Conservation (phyloP, 1,139 yeast species). For the Geotrichum candidum region DNA sequence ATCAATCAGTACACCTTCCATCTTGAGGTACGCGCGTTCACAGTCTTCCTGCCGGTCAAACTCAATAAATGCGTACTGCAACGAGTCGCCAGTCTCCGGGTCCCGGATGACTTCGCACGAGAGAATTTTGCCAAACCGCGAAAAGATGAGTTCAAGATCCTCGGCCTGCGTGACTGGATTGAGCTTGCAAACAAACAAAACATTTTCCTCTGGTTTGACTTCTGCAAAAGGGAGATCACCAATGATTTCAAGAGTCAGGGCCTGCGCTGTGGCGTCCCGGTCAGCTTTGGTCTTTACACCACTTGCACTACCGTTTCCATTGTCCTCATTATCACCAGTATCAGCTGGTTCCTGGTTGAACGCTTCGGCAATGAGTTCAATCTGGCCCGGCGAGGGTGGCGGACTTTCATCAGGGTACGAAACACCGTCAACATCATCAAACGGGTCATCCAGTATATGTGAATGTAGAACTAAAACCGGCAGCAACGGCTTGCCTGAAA, state of each 20-base stretch:
- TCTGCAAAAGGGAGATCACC: slow-evolving; percentile 61
- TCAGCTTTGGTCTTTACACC: slow-evolving; percentile 21
- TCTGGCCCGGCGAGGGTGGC: slow-evolving; percentile 37
- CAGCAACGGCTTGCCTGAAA: slow-evolving; percentile 38
- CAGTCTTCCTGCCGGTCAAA: slow-evolving; percentile 45
- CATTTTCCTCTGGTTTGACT: slow-evolving; percentile 55
- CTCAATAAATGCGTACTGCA: slow-evolving; percentile 61
- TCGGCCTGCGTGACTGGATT: slow-evolving; percentile 55
- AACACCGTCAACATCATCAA: slow-evolving; percentile 35
- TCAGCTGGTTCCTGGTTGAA: slow-evolving; percentile 26
- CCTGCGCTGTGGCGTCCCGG: slow-evolving; percentile 45
- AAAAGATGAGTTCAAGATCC: slow-evolving; percentile 50
- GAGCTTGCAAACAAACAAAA: slow-evolving; percentile 56
- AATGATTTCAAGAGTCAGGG: slow-evolving; percentile 55
- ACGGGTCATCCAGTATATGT: slow-evolving; percentile 52
- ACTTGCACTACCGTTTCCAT: slow-evolving; percentile 13
- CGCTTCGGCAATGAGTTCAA: slow-evolving; percentile 27
- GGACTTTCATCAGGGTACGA: slow-evolving; percentile 31
- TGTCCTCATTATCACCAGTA: slow-evolving; percentile 20
- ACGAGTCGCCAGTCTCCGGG: slow-evolving; percentile 43
- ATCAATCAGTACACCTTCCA: slow-evolving; percentile 58
- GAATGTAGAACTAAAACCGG: slow-evolving; percentile 51
- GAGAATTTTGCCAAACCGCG: slow-evolving; percentile 52
- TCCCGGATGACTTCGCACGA: slow-evolving; percentile 49
- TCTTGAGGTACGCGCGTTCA: slow-evolving; percentile 54